These are phyloP conservation scores for Cercospora sesami DNA, from an alignment of 2,329 filamentous ascomycete genomes.

Conservation along the genomic window DNA sequence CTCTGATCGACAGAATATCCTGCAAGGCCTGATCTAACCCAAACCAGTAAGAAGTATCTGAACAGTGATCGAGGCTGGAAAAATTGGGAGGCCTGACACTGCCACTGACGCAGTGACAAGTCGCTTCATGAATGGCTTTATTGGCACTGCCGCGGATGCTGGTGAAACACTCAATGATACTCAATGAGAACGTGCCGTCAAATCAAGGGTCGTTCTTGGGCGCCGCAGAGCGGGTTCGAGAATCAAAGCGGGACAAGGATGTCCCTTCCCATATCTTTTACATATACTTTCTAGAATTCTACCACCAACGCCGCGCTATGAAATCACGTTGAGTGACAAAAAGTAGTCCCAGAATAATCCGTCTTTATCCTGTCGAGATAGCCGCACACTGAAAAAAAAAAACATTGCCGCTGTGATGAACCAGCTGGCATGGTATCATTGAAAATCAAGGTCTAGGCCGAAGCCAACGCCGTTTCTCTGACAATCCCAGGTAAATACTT, in stretches of 20 bases:
- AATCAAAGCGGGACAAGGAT: background rate
- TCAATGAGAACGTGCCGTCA: background rate
- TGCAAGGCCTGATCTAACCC: background rate
- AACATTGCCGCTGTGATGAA: slow-evolving; percentile 27
- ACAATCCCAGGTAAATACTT: background rate
- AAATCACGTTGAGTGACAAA: slow-evolving; percentile 29
- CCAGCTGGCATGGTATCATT: slow-evolving; percentile 20
- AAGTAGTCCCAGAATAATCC: slow-evolving; percentile 8
- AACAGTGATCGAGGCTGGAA: background rate
- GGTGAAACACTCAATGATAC: background rate
- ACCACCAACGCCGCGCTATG: slow-evolving; percentile 28
- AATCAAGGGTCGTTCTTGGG: background rate
- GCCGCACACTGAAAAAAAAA: slow-evolving; percentile 4
- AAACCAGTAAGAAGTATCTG: background rate
- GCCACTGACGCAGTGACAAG: background rate
- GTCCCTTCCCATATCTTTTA: background rate
- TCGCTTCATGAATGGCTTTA: background rate
- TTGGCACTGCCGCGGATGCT: background rate
- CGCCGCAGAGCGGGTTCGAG: background rate
- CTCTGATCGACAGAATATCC: background rate
- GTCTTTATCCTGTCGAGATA: slow-evolving; percentile 4
- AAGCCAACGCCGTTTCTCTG: background rate
- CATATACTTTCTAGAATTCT: background rate
- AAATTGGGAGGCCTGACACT: background rate
- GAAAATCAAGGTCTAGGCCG: background rate